These are phyloP conservation scores for Eremothecium gossypii DNA, from an alignment of 1,139 yeast species.

Conservation along the genomic window DNA sequence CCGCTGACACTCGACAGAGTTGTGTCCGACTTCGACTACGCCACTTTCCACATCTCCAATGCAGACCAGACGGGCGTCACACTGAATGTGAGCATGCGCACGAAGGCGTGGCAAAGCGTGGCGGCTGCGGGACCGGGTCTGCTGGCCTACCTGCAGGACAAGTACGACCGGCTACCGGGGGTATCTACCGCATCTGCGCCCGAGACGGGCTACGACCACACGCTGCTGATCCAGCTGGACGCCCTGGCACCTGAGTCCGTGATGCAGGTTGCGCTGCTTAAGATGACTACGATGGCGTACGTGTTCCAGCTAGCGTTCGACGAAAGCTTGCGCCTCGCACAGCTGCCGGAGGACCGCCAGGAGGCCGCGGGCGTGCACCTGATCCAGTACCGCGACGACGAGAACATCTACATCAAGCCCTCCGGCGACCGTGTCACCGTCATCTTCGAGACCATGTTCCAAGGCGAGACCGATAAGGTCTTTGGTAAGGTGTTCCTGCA, in stretches of 20 bases:
- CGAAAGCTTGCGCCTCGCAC: conserved; percentile 64
- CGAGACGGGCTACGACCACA: conserved; percentile 78
- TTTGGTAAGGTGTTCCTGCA: conserved; percentile 93
- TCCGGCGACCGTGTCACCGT: conserved; percentile 95
- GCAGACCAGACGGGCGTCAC: conserved; percentile 31
- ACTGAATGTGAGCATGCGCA: conserved; percentile 33
- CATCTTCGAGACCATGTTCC: conserved; percentile 85
- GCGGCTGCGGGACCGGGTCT: conserved; percentile 16
- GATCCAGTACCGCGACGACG: conserved; percentile 86
- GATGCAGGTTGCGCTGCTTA: conserved; percentile 59
- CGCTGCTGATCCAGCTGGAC: conserved; percentile 57
- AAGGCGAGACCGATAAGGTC: conserved; percentile 93
- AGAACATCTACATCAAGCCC: conserved; percentile 82
- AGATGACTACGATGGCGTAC: conserved; percentile 83
- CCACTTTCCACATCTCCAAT: conserved; percentile 85
- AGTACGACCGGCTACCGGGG: conserved; percentile 17
- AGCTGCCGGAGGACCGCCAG: conserved; percentile 40
- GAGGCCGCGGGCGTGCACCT: conserved; percentile 54
- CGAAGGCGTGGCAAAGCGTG: conserved; percentile 37
- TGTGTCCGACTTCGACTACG: conserved; percentile 90
- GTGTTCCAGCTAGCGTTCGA: conserved; percentile 83
- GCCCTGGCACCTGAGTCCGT: conserved; percentile 37
- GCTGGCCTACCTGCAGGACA: conserved; percentile 16
- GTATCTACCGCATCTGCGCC: conserved; percentile 27
- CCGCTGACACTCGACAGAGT: conserved; percentile 76